Evolutionary conservation across 1,284 basidiomycete species (phyloP).

Genomic region (Lignosus rhinocerotis): DNA sequence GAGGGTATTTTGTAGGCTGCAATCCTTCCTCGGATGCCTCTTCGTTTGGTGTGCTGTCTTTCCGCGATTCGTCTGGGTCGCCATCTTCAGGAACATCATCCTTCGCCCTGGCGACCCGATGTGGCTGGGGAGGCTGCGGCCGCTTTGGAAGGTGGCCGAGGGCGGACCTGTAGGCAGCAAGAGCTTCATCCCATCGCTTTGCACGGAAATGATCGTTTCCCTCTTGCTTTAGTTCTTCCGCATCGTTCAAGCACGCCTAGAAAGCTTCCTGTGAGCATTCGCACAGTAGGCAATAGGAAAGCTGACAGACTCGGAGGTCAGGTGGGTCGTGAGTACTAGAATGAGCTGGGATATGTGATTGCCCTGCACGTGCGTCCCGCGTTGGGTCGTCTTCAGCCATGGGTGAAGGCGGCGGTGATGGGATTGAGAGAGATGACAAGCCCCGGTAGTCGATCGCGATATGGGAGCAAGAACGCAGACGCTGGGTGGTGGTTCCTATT

Average conservation of each 20-base stretch:
- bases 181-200: slow-evolving; percentile 63
- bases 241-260: slow-evolving; percentile 48
- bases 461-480: too few relatives aligned
- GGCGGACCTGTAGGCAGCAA: slow-evolving; percentile 61
- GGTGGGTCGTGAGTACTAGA: not conserved
- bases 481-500: too few relatives aligned
- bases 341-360: too few relatives aligned
- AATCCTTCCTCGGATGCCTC: slow-evolving; percentile 6
- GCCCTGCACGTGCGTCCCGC: too few relatives aligned
- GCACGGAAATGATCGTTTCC: slow-evolving; percentile 55
- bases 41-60: slow-evolving; percentile 5
- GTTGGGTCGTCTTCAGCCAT: too few relatives aligned
- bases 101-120: slow-evolving; percentile 32
- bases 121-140: slow-evolving; percentile 17
- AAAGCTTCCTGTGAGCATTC: not conserved
- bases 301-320: slow-evolving; percentile 9
- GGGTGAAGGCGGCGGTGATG: too few relatives aligned
- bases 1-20: slow-evolving; percentile 10
- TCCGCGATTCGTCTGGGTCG: slow-evolving; percentile 18
- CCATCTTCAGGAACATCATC: slow-evolving; percentile 33
- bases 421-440: too few relatives aligned
- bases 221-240: slow-evolving; percentile 61
- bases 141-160: slow-evolving; percentile 58
- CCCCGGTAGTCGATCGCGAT: too few relatives aligned
- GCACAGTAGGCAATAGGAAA: not conserved